Base-by-base conservation (phyloP, 305 asterid genomes). In the Plantago lanceolata region DNA sequence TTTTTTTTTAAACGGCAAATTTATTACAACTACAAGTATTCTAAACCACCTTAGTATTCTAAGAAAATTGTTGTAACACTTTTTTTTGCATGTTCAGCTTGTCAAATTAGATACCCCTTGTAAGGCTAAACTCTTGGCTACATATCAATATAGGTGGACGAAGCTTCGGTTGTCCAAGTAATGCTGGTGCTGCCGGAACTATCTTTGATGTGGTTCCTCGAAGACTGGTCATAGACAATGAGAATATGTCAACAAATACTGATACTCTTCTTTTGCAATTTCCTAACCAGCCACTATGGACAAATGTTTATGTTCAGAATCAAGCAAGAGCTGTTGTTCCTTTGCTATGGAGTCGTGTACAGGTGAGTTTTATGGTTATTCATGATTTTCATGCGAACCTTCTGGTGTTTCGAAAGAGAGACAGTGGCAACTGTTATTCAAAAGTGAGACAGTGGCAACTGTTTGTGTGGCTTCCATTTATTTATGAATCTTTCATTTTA, bases 131-230 rank as follows among this genome's bases (percentile, higher is more conserved):
- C 57, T 74, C 35, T 57, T 64, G 62, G 66, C 63, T 61, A 48
- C 50, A 52, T 70, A 63, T 70, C 56, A 65, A 56, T 82, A 90
- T 82, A 90, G 97, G 97, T 66, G 97, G 97, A 19, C 81, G 78
- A 78, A 90, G 97, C 75, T 85, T 82, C 64, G 97, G 97, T 61
- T 90, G 97, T 67, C 95, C 95, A 59, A 61, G 56, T 64, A 90
- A 90, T 71, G 77, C 97, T 51, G 97, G 97, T 73, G 97, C 90
- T 64, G 95, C 97, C 24, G 97, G 97, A 69, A 90, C 97, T 33
- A 79, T 85, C 78, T 90, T 79, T 74, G 97, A 85, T 84, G 88
- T 89, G 68, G 85, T 90, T 71, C 97, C 96, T 31, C 87, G 89
- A 56, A 82, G 96, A 71, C 89, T 90, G 61, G 70, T 85, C 73